phyloP scores from a whole-genome alignment of 805 yeast species.

The Starmerella geochares region DNA sequence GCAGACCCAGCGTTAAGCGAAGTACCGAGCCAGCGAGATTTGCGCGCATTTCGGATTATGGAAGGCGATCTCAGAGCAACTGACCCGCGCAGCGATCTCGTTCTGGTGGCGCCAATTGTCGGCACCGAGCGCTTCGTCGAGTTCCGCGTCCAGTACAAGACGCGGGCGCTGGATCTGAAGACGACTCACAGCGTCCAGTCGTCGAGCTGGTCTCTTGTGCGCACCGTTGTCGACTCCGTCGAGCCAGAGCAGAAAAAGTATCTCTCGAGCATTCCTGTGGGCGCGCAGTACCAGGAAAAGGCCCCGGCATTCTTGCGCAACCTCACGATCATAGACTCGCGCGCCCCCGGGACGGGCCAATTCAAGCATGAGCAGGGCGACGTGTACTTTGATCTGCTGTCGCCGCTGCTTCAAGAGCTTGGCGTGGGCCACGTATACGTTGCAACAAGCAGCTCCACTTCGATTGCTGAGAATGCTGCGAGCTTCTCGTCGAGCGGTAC shows the following conservation, averaged over 20 bases:
- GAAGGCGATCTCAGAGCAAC: not conserved
- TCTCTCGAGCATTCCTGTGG: conserved; percentile 17
- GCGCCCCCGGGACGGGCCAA: conserved; percentile 27
- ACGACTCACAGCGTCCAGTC: not conserved
- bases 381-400: conserved; percentile 28
- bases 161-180: not conserved
- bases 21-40: not conserved
- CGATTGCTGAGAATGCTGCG: conserved; percentile 30
- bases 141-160: conserved; percentile 8
- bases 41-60: not conserved
- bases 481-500: conserved; percentile 33
- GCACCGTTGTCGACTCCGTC: conserved; percentile 10
- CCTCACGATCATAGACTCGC: conserved; percentile 32
- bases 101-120: conserved; percentile 13
- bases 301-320: conserved; percentile 25
- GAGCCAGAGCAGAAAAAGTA: conserved; percentile 6
- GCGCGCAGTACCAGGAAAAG: conserved; percentile 11
- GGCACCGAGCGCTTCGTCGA: conserved; percentile 12
- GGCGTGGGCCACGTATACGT: conserved; percentile 32
- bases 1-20: not conserved
- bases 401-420: conserved; percentile 31
- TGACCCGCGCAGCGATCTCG: conserved; percentile 6
- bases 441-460: conserved; percentile 29
- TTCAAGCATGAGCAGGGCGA: conserved; percentile 9
- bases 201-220: conserved; percentile 11